Evolutionary conservation across 1,139 yeast genomes (phyloP).

Genomic region (Oligophagozyma castellii): DNA sequence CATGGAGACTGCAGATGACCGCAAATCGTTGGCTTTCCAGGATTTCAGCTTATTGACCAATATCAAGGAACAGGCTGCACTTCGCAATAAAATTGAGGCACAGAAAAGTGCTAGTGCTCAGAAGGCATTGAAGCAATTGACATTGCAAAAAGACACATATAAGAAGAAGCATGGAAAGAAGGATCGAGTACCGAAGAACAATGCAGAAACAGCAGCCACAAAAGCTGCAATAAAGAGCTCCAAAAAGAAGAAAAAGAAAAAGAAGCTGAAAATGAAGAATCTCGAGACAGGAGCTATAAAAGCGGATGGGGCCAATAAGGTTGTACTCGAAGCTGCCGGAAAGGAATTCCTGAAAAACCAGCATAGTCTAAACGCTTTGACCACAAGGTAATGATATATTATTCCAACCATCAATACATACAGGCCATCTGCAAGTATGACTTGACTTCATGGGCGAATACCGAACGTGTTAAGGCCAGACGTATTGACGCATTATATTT

Average conservation of each 20-base stretch:
- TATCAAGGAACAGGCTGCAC: no score
- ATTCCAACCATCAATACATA: no score
- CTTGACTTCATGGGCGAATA: no score
- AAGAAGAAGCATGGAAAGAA: slow-evolving; percentile 8
- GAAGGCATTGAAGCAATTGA: slow-evolving; percentile 12
- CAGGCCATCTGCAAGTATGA: no score
- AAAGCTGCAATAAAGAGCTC: slow-evolving; percentile 7
- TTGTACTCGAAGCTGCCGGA: slow-evolving; percentile 23
- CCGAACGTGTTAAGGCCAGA: no score
- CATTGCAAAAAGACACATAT: slow-evolving; percentile 8
- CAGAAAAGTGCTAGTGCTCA: slow-evolving; percentile 8
- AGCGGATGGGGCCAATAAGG: slow-evolving; percentile 14
- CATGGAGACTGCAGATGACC: no score
- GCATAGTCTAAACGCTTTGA: no score
- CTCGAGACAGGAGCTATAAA: slow-evolving; percentile 1
- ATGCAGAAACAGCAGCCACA: slow-evolving; percentile 3
- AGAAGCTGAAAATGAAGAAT: slow-evolving; percentile 3
- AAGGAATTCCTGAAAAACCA: slow-evolving; percentile 16
- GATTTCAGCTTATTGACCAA: not conserved
- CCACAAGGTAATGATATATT: no score
- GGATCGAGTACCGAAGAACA: slow-evolving; percentile 6
- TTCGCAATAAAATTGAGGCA: no score
- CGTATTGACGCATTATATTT: no score
- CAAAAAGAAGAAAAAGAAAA: slow-evolving; percentile 8
- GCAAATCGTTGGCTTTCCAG: no score